These are phyloP conservation scores for Kodamaea ohmeri DNA, from an alignment of 1,139 yeast genomes.

Conservation along the genomic window DNA sequence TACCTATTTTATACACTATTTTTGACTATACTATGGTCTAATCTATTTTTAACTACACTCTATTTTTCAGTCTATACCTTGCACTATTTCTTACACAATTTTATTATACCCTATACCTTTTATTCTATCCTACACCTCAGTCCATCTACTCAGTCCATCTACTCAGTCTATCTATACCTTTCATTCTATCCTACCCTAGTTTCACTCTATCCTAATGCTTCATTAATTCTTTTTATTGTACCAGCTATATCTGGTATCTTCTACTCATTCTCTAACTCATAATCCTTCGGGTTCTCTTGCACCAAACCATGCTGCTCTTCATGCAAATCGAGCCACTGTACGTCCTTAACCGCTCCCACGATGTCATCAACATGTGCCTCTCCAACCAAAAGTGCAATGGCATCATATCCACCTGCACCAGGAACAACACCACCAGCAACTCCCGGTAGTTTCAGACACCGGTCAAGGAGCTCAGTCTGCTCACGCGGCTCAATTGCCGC, in stretches of 20 bases:
- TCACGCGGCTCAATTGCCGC: conserved; percentile 86
- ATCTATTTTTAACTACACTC: no score
- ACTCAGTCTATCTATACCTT: no score
- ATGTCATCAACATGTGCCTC: conserved; percentile 37
- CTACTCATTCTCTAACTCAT: background rate
- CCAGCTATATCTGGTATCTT: background rate
- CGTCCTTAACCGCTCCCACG: conserved; percentile 24
- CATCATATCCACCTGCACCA: conserved; percentile 98
- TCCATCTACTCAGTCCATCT: no score
- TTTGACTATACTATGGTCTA: no score
- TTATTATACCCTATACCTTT: no score
- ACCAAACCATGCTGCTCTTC: conserved; percentile 59
- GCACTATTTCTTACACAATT: no score
- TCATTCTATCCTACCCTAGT: no score
- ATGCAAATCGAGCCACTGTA: conserved; percentile 61
- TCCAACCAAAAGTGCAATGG: conserved; percentile 68
- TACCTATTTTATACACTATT: no score
- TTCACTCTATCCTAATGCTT: no score
- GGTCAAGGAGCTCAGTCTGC: conserved; percentile 72
- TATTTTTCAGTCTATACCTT: no score
- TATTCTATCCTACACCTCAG: no score
- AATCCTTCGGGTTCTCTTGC: conserved; percentile 25
- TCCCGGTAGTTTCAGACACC: conserved; percentile 57
- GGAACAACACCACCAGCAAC: conserved; percentile 95
- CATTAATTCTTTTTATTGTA: no score